phyloP scores from a whole-genome alignment of 371 early-diverging fungal genomes.

The Lichtheimia ramosa region DNA sequence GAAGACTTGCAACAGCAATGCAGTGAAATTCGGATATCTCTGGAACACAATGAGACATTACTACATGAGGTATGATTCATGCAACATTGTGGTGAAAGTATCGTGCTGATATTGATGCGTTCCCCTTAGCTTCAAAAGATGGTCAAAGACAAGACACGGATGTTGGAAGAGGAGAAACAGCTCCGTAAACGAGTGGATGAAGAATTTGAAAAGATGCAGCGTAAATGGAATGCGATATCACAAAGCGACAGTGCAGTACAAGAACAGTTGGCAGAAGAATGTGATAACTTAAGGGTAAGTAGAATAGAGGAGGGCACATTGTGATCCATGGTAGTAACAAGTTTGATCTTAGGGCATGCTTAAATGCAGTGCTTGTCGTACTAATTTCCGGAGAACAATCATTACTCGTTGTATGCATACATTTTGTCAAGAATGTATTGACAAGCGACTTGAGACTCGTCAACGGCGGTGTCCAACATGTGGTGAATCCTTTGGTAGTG shows the following conservation, averaged over 20 bases:
- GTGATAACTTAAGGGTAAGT: constrained; percentile 44
- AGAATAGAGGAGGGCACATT: background rate
- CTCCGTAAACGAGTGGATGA: constrained; percentile 55
- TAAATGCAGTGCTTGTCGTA: constrained; percentile 87
- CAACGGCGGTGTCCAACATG: constrained; percentile 99
- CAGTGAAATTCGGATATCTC: constrained; percentile 15
- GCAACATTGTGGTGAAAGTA: background rate
- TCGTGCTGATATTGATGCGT: background rate
- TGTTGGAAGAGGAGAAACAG: constrained; percentile 59
- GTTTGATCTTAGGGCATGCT: constrained; percentile 61
- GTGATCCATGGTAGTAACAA: background rate
- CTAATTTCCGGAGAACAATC: constrained; percentile 81
- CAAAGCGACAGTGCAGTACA: constrained; percentile 41
- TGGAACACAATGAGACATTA: constrained; percentile 19
- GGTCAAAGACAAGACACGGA: constrained; percentile 59
- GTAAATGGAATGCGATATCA: constrained; percentile 34
- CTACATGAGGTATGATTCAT: constrained; percentile 9
- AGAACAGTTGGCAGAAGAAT: constrained; percentile 31
- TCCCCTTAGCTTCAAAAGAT: constrained; percentile 42
- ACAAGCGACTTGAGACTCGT: constrained; percentile 83
- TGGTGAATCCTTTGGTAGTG: constrained; percentile 84
- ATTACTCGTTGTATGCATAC: constrained; percentile 93
- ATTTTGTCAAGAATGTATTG: constrained; percentile 96
- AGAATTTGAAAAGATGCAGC: constrained; percentile 55
- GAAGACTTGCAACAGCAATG: constrained; percentile 46